phyloP scores from a whole-genome alignment of 169 alveolate genomes.

The Plasmodium gaboni region DNA sequence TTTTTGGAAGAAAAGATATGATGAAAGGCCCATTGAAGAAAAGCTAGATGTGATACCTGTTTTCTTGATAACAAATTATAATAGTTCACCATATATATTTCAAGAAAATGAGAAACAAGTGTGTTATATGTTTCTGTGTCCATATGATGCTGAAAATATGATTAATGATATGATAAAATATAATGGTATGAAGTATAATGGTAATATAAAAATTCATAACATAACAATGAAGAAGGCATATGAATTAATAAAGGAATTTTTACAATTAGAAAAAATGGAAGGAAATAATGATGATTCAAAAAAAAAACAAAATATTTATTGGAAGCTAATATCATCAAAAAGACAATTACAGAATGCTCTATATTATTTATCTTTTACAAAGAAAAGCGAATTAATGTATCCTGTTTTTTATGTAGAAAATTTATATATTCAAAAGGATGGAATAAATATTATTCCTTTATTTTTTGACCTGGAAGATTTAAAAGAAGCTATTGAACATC shows the following conservation, averaged over 20 bases:
- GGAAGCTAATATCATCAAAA: conserved; percentile 62
- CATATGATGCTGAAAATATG: conserved; percentile 71
- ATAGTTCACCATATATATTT: conserved; percentile 68
- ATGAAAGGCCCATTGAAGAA: conserved; percentile 66
- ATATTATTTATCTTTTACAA: conserved; percentile 41
- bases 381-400: conserved; percentile 45
- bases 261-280: conserved; percentile 41
- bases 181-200: conserved; percentile 48
- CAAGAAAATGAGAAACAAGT: conserved; percentile 68
- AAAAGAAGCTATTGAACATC: conserved; percentile 15
- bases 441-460: conserved; percentile 31
- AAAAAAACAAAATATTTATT: conserved; percentile 33
- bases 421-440: conserved; percentile 27
- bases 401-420: conserved; percentile 70
- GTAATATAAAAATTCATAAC: conserved; percentile 41
- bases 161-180: conserved; percentile 43
- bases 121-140: conserved; percentile 65
- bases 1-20: conserved; percentile 69
- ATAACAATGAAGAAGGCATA: conserved; percentile 66
- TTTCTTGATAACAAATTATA: conserved; percentile 55
- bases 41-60: conserved; percentile 54
- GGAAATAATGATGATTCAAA: conserved; percentile 14
- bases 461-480: conserved; percentile 72
- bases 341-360: conserved; percentile 55
- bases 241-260: conserved; percentile 47